A percentile compares a stretch with the other conserved stretches of the same genome.
Conservation (phyloP, 805 yeast species). For the Ogataea thermomethanolica region DNA sequence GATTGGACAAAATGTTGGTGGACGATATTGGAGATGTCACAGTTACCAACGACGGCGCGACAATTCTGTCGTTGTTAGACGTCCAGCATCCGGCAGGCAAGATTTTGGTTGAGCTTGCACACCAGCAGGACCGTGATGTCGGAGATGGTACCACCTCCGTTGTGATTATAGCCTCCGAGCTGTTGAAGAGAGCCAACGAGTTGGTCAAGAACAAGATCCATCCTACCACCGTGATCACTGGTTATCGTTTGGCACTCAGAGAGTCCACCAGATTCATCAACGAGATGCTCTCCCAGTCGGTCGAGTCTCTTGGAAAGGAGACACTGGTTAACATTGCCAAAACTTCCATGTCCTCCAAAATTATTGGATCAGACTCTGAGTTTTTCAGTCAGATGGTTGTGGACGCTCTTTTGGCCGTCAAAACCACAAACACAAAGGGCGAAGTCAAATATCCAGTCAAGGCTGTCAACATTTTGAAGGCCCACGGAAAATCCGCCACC, state of each 20-base stretch:
- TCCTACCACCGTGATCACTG: conserved; percentile 97
- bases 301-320: conserved; percentile 76
- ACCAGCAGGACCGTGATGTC: conserved; percentile 97
- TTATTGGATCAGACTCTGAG: conserved; percentile 90
- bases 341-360: conserved; percentile 95
- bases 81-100: conserved; percentile 99
- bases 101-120: conserved; percentile 93
- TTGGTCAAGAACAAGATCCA: conserved; percentile 90
- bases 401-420: conserved; percentile 92
- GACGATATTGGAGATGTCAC: conserved; percentile 99
- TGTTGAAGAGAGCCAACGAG: conserved; percentile 89
- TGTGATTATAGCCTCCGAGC: conserved; percentile 91
- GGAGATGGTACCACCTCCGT: conserved; percentile 99
- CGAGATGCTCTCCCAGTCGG: conserved; percentile 79
- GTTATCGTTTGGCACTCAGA: conserved; percentile 87
- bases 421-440: conserved; percentile 83
- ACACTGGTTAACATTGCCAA: conserved; percentile 88
- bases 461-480: conserved; percentile 93
- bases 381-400: conserved; percentile 90
- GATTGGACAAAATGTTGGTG: conserved; percentile 96
- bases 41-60: conserved; percentile 98
- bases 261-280: conserved; percentile 86
- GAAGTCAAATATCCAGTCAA: conserved; percentile 92
- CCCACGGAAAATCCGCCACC: conserved; percentile 89
- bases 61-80: conserved; percentile 83